Evolutionary conservation across 73 alveolate species (phyloP).

Genomic region (Paraurostyla sp.): DNA sequence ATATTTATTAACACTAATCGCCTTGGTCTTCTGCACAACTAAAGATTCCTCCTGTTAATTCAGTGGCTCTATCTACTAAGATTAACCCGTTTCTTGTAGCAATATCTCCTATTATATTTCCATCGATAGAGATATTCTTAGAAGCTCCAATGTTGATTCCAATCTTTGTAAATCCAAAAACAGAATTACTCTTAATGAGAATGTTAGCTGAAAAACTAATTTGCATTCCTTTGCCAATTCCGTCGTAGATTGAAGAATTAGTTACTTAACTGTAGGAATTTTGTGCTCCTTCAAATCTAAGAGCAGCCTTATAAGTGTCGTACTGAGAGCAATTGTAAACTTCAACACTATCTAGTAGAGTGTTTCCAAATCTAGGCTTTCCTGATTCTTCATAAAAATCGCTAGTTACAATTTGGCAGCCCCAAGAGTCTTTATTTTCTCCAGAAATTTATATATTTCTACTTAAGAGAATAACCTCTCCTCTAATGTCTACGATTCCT

Average conservation of each 20-base stretch:
- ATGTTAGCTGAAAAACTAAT: background rate
- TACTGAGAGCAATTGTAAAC: conserved; percentile 42
- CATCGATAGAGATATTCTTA: conserved; percentile 36
- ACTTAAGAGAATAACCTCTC: conserved; percentile 29
- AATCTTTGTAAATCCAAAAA: conserved; percentile 14
- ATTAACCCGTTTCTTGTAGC: background rate
- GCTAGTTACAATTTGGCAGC: conserved; percentile 40
- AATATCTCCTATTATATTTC: background rate
- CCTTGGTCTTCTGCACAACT: background rate
- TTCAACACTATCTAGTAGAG: conserved; percentile 17
- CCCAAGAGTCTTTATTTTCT: conserved; percentile 19
- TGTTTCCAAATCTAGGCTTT: background rate
- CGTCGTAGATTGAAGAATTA: conserved; percentile 22
- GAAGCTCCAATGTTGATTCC: conserved; percentile 1
- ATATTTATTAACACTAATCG: background rate
- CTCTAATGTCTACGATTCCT: conserved; percentile 51
- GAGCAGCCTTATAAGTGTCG: conserved; percentile 50
- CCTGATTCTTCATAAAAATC: conserved; percentile 12
- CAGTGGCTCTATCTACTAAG: background rate
- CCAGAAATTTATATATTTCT: conserved; percentile 46
- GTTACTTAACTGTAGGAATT: background rate
- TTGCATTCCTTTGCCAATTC: conserved; percentile 9
- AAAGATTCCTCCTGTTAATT: conserved; percentile 13
- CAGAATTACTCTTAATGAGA: background rate
- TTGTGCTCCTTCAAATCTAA: conserved; percentile 19